Percentiles rank a stretch among this genome's conserved stretches.
Evolutionary conservation across 352 stramenopile species (phyloP).

Genomic region (Bremia lactucae): DNA sequence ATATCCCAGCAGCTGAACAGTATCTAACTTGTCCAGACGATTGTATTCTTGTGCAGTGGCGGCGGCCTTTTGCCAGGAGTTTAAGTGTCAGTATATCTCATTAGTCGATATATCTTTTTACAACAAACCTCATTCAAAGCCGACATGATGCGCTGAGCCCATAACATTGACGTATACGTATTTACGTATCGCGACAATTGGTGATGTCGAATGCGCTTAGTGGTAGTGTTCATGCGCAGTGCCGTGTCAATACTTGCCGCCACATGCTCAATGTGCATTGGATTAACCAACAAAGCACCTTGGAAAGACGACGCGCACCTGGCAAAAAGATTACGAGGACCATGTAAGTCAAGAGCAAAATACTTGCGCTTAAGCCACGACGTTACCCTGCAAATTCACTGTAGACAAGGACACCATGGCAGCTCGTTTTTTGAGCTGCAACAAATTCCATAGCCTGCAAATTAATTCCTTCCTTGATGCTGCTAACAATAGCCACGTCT

Average conservation of each 20-base stretch:
- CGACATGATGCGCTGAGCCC: slow-evolving; percentile 78
- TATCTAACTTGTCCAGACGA: slow-evolving; percentile 77
- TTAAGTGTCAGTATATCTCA: background rate
- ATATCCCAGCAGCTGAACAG: slow-evolving; percentile 66
- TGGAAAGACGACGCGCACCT: slow-evolving; percentile 85
- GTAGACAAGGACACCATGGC: slow-evolving; percentile 83
- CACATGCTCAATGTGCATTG: slow-evolving; percentile 84
- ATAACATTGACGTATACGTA: slow-evolving; percentile 83
- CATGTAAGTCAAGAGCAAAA: no score
- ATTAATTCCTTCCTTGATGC: slow-evolving; percentile 87
- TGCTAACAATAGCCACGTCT: slow-evolving; percentile 83
- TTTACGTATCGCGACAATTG: slow-evolving; percentile 81
- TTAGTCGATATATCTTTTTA: no score
- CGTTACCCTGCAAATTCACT: slow-evolving; percentile 81
- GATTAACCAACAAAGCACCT: slow-evolving; percentile 81
- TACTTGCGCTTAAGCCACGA: no score
- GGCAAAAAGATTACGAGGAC: no score
- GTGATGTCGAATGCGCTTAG: slow-evolving; percentile 80
- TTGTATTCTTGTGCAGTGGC: slow-evolving; percentile 79
- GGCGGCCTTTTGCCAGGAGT: slow-evolving; percentile 21
- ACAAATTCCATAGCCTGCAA: slow-evolving; percentile 88
- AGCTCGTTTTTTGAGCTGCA: slow-evolving; percentile 67
- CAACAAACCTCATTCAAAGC: slow-evolving; percentile 59
- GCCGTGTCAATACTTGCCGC: slow-evolving; percentile 75
- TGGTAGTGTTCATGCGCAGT: slow-evolving; percentile 79